Evolutionary conservation across 2,329 filamentous ascomycete genomes (phyloP), one percentile per base, ranked within the genome.

Genomic region (Cercospora sp.): DNA sequence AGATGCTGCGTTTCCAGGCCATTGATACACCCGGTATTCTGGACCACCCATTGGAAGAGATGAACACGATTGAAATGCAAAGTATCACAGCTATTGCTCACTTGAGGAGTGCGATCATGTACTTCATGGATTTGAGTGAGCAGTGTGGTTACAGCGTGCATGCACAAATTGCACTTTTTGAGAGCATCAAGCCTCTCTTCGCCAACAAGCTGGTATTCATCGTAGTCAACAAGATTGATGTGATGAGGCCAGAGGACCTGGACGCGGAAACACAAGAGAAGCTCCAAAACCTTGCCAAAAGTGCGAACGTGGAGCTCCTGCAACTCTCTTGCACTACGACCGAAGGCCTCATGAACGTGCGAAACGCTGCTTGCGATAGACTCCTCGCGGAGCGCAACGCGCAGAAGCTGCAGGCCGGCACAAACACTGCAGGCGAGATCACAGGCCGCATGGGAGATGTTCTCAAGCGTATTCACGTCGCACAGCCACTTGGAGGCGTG

Each of bases 1-100:
- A 97, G 83, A 95, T 94, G 83, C 85, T 93, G 73, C 87, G 92
- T 70, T 93, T 93, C 83, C 91, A 94, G 83, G 94, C 93, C 30
- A 97, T 99, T 75, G 95, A 99, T 82, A 99, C 95, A 10, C 94
- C 94, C n/a, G 95, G 95, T 85, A 97, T 99, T 74, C 84, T 99
- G 69, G 95, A 99, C 76, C 95, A 99, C 80, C 94, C 94, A 39
- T 88, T 99, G 8, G 95, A 98, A 82, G 95, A 98, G 83, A 99
- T 98, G 95, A 97, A 97, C 83, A 98, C 95, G 3, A 99, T 99
- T 78, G 95, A 99, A 82, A 98, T 98, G 93, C 95, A 98, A 85
- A 91, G 91, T 70, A 97, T 99, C 74, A 98, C 94, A 18, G 95
- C 96, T 10, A 97, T 99, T 83, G 95, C 95, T 62, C 96, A 99